These are phyloP conservation scores for Xerocomellus chrysenteron DNA, from an alignment of 768 basidiomycete species.

Conservation along the genomic window DNA sequence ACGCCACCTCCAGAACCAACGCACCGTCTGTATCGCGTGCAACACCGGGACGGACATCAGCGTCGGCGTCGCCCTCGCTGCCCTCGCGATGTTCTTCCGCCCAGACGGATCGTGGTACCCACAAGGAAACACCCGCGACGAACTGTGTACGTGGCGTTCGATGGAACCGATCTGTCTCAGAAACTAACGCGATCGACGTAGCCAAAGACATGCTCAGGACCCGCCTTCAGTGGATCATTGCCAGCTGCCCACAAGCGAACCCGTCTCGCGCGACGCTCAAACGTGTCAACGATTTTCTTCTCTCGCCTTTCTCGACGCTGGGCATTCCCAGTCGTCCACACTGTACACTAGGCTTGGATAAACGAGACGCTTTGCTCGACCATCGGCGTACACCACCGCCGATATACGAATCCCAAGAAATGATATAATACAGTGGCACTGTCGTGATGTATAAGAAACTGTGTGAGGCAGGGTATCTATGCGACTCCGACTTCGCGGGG, in stretches of 20 bases:
- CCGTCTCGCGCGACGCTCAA: slow-evolving; percentile 83
- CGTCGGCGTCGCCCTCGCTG: slow-evolving; percentile 61
- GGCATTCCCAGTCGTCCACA: background rate
- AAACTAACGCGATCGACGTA: slow-evolving; percentile 3
- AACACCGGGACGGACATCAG: slow-evolving; percentile 59
- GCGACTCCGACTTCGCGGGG: background rate
- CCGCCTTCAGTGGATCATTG: slow-evolving; percentile 84
- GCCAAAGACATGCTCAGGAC: slow-evolving; percentile 67
- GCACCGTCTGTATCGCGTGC: slow-evolving; percentile 50
- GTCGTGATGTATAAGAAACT: background rate
- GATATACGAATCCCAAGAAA: background rate
- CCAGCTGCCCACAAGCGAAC: slow-evolving; percentile 71
- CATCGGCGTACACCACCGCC: too few species aligned
- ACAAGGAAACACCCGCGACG: background rate
- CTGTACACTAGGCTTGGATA: background rate
- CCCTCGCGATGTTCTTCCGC: slow-evolving; percentile 58
- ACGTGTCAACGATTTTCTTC: slow-evolving; percentile 70
- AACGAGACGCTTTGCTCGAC: background rate
- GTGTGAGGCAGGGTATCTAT: background rate
- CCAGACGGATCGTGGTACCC: slow-evolving; percentile 42
- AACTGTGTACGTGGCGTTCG: slow-evolving; percentile 22
- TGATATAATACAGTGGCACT: background rate
- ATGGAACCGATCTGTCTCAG: background rate
- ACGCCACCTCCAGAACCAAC: slow-evolving; percentile 36
- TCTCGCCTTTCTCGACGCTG: slow-evolving; percentile 37